Percentiles rank a stretch among this genome's conserved stretches.
These are phyloP conservation scores for Arthrobotrys iridis DNA, from an alignment of 2,329 filamentous ascomycete species.

Conservation along the genomic window DNA sequence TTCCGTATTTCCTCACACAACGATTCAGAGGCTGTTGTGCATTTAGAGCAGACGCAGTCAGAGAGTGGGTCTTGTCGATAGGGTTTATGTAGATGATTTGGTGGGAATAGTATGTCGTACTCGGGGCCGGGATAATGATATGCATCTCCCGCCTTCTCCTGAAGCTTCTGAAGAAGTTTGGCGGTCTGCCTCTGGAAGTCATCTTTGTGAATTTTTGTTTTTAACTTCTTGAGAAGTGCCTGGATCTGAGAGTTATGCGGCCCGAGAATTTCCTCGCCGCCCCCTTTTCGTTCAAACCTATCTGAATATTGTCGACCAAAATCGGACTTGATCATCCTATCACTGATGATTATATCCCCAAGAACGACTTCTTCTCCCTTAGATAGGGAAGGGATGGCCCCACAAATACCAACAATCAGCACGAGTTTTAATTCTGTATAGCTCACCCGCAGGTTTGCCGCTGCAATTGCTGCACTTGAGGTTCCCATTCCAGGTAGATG, in stretches of 20 bases:
- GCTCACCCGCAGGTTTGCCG: constrained; percentile 28
- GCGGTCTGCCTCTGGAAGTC: background rate
- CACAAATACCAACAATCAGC: constrained; percentile 58
- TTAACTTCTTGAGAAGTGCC: constrained; percentile 34
- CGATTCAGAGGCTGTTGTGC: background rate
- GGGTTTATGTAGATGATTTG: constrained; percentile 26
- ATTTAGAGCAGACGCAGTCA: background rate
- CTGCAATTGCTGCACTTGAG: constrained; percentile 31
- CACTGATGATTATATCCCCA: constrained; percentile 60
- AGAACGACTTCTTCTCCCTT: constrained; percentile 57
- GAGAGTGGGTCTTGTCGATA: background rate
- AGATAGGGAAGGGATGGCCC: constrained; percentile 53
- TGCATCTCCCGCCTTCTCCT: background rate
- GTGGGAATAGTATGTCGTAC: constrained; percentile 53
- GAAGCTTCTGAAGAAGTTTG: background rate
- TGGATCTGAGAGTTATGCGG: constrained; percentile 31
- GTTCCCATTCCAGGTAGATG: constrained; percentile 49
- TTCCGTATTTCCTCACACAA: background rate
- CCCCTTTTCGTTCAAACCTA: constrained; percentile 53
- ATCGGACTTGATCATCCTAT: constrained; percentile 55
- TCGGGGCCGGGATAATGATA: constrained; percentile 48
- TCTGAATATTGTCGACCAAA: constrained; percentile 53
- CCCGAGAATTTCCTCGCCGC: constrained; percentile 33
- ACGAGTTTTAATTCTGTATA: constrained; percentile 53
- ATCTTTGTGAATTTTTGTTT: constrained; percentile 5